These are phyloP conservation scores for Schwanniomyces vanrijiae DNA, from an alignment of 805 yeast genomes.

Conservation along the genomic window DNA sequence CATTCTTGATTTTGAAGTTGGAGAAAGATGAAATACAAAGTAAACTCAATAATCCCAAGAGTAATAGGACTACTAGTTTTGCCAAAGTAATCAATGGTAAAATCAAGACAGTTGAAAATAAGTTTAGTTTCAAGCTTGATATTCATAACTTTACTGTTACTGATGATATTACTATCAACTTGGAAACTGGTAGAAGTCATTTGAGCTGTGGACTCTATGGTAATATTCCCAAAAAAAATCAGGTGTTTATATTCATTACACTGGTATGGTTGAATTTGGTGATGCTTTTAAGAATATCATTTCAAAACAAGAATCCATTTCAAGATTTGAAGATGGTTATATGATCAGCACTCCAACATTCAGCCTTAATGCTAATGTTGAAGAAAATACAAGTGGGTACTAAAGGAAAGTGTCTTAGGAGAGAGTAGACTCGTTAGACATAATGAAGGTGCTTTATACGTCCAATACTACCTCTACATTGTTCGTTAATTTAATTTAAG, in stretches of 20 bases:
- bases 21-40: conserved; percentile 16
- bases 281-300: conserved; percentile 35
- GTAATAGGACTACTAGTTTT: conserved; percentile 17
- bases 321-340: conserved; percentile 47
- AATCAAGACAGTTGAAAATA: conserved; percentile 28
- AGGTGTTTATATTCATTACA: conserved; percentile 44
- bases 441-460: conserved; percentile 42
- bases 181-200: conserved; percentile 22
- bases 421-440: conserved; percentile 60
- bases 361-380: conserved; percentile 40
- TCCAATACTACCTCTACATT: conserved; percentile 55
- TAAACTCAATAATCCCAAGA: conserved; percentile 15
- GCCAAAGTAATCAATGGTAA: conserved; percentile 27
- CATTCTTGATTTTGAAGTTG: conserved; percentile 26
- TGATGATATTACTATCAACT: conserved; percentile 46
- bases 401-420: conserved; percentile 50
- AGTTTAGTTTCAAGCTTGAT: conserved; percentile 31
- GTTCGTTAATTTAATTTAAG: not conserved
- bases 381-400: conserved; percentile 50
- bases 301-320: conserved; percentile 24
- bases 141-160: conserved; percentile 34
- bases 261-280: conserved; percentile 47
- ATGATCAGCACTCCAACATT: conserved; percentile 49
- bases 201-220: conserved; percentile 54
- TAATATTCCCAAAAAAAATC: conserved; percentile 43